These are phyloP conservation scores for Ophiostoma sp. DNA, from an alignment of 2,329 filamentous ascomycete genomes.

Conservation along the genomic window DNA sequence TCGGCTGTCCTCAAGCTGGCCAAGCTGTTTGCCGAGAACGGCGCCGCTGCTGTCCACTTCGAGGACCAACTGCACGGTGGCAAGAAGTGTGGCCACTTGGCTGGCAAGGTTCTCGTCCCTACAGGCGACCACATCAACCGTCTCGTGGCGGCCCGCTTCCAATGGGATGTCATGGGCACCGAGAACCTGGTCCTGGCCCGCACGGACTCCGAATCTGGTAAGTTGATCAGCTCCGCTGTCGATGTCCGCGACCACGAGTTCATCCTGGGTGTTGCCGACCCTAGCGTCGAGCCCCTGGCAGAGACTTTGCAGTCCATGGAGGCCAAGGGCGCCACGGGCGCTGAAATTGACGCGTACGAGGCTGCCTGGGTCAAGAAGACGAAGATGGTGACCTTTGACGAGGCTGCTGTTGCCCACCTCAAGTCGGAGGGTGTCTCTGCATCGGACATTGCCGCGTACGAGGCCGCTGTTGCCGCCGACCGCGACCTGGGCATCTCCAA, in stretches of 20 bases:
- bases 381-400: conserved; percentile 85
- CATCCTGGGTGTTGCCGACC: conserved; percentile 60
- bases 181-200: conserved; percentile 94
- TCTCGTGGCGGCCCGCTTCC: conserved; percentile 85
- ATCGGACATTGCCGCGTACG: conserved; percentile 67
- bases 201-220: conserved; percentile 93
- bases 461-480: conserved; percentile 60
- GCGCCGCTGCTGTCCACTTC: conserved; percentile 93
- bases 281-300: conserved; percentile 46
- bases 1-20: conserved; percentile 93
- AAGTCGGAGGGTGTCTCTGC: conserved; percentile 63
- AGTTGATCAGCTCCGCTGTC: conserved; percentile 83
- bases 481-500: conserved; percentile 75
- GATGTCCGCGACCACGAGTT: conserved; percentile 96
- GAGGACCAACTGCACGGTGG: conserved; percentile 97
- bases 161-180: conserved; percentile 97
- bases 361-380: conserved; percentile 84
- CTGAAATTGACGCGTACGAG: conserved; percentile 84
- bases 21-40: conserved; percentile 96
- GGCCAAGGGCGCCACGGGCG: conserved; percentile 68
- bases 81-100: conserved; percentile 97
- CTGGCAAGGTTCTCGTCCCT: conserved; percentile 93
- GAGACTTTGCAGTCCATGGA: conserved; percentile 93
- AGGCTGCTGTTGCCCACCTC: conserved; percentile 79
- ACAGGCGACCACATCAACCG: conserved; percentile 96